Base-by-base conservation (phyloP, 352 stramenopile species). In the Phytophthora colocasiae region DNA sequence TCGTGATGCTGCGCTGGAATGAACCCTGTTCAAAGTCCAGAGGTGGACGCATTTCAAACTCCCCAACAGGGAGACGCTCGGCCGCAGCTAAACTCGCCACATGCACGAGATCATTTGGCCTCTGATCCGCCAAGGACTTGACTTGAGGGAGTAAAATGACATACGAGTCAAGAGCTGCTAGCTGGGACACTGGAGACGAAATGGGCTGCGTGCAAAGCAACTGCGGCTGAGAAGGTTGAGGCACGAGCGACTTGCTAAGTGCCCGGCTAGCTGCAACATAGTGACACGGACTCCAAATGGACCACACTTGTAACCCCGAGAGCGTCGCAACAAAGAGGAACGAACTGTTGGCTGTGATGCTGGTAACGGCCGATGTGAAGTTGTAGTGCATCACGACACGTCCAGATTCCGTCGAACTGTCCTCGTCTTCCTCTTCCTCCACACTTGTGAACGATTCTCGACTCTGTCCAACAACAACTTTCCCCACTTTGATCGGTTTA, bases 371-470 rank as follows among this genome's bases (percentile, higher is more conserved):
- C 3, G 80, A 85, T 24, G 80, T 78, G 65, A 96, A 94, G 15
- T 65, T 80, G 61, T 96, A 96, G 59, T 93, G 83, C 80, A 94
- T 92, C n/a, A 94, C 83, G 6, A 96, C 86, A 39, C 85, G 85
- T 5, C 83, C 78, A 6, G 85, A 93, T 32, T 85, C 79, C 11
- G 58, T 57, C 22, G 67, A 68, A 4, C 65, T 69, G 17, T 55
- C 39, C 15, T 75, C 38, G 39, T 58, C 47, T 47, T 71, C 61
- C 6, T 56, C 54, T 34, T 71, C 65, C 0, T 70, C 65, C 1
- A 77, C 40, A 51, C 56, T 85, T 2, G 73, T 56, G 59, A 88
- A 89, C 1, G 70, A 75, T 24, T 87, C 73, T 15, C 44, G 54
- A 32, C 29, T 75, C 15, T 75, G 45, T 15, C 52, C 55, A 32